These are phyloP conservation scores for Syzygium grande DNA, from an alignment of 345 rosid species.

Conservation along the genomic window DNA sequence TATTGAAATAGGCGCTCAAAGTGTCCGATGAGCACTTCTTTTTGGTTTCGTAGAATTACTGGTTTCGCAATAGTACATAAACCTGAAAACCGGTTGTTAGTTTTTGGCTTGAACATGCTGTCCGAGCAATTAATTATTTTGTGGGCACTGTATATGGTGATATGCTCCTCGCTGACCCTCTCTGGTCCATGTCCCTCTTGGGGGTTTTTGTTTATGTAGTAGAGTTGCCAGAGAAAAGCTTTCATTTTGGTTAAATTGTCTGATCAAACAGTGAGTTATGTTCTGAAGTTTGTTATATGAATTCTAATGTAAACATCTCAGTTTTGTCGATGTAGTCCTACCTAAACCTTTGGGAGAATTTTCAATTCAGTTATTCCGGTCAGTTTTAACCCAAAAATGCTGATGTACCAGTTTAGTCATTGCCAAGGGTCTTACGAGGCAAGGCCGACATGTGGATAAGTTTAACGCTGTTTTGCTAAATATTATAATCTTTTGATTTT, in stretches of 20 bases:
- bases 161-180: neutral
- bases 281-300: neutral
- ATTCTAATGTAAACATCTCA: neutral
- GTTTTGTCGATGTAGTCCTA: neutral
- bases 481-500: neutral
- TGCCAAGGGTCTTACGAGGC: fast-evolving
- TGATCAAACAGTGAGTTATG: neutral
- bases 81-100: neutral
- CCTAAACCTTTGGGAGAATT: neutral
- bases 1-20: neutral
- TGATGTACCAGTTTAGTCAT: neutral
- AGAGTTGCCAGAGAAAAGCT: neutral
- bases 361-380: no score
- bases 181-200: neutral
- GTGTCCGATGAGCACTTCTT: neutral
- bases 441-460: neutral
- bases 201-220: neutral
- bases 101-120: neutral
- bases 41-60: neutral
- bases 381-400: neutral
- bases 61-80: neutral
- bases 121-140: neutral
- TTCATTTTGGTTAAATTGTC: neutral
- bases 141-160: neutral
- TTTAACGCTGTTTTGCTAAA: neutral